phyloP scores from a whole-genome alignment of 495 filamentous ascomycete species.

The Penicillium ucsense region DNA sequence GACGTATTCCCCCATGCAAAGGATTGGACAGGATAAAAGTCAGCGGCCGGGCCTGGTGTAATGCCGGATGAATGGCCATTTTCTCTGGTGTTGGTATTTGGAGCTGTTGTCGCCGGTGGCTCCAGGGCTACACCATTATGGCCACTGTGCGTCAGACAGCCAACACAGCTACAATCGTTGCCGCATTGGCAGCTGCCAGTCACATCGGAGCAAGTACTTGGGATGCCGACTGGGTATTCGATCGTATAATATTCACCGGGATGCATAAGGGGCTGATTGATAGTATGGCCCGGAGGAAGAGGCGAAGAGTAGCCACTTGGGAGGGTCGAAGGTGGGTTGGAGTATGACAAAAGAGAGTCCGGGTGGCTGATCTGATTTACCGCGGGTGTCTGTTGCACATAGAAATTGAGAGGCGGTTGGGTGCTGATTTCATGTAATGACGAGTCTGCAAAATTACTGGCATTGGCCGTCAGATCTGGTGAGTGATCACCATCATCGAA shows the following conservation, averaged over 20 bases:
- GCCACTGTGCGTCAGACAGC: slow-evolving; percentile 41
- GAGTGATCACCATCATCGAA: slow-evolving; percentile 20
- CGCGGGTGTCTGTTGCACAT: slow-evolving; percentile 8
- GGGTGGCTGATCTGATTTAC: slow-evolving; percentile 8
- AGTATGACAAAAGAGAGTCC: slow-evolving; percentile 11
- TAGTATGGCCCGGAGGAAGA: slow-evolving; percentile 12
- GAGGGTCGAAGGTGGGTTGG: slow-evolving; percentile 9
- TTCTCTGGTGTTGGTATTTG: neutral
- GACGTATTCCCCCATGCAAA: slow-evolving; percentile 11
- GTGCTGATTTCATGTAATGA: slow-evolving; percentile 2
- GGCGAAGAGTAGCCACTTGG: slow-evolving; percentile 22
- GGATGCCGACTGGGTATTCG: slow-evolving; percentile 35
- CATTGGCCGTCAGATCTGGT: slow-evolving; percentile 7
- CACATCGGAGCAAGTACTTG: slow-evolving; percentile 30
- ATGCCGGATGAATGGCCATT: neutral
- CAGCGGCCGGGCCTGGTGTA: neutral
- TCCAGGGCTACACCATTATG: slow-evolving; percentile 30
- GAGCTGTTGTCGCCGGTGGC: slow-evolving; percentile 1
- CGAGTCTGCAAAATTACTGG: slow-evolving; percentile 3
- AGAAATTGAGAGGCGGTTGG: slow-evolving; percentile 5
- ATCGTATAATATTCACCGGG: slow-evolving; percentile 37
- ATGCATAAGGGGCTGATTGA: slow-evolving; percentile 30
- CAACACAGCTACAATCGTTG: slow-evolving; percentile 40
- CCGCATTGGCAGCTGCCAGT: slow-evolving; percentile 42
- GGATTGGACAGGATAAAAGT: slow-evolving; percentile 6